Evolutionary conservation across 371 early-diverging fungal genomes (phyloP).

Genomic region (Mortierella sp.): DNA sequence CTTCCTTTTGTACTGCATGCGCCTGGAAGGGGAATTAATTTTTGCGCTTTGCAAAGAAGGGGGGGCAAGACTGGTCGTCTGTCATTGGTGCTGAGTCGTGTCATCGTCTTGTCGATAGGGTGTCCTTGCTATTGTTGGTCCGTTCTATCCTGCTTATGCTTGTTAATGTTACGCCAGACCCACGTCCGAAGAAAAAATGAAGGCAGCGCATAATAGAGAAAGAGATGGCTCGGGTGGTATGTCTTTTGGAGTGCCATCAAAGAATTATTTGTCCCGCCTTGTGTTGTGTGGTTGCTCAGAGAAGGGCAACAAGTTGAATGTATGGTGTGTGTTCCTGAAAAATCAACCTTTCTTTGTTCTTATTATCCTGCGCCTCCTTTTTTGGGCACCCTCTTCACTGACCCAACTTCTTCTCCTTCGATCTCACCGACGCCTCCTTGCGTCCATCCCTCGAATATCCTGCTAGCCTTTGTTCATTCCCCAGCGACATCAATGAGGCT

Average conservation of each 20-base stretch:
- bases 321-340: slow-evolving; percentile 20
- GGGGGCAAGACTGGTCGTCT: neutral
- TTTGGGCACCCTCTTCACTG: neutral
- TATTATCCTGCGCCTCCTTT: slow-evolving; percentile 10
- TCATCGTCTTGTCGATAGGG: neutral
- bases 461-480: neutral
- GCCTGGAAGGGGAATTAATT: neutral
- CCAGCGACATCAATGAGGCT: neutral
- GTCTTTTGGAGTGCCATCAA: neutral
- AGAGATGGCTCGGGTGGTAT: neutral
- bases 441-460: neutral
- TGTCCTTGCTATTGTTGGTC: neutral
- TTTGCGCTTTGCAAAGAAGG: neutral
- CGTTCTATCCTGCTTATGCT: neutral
- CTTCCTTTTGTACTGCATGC: neutral
- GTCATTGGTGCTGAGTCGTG: slow-evolving; percentile 10
- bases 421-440: neutral
- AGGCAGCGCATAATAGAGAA: neutral
- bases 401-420: neutral
- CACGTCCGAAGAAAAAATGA: neutral
- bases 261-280: neutral
- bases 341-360: slow-evolving; percentile 7
- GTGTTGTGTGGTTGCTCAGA: neutral
- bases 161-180: neutral
- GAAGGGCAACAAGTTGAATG: neutral